Evolutionary conservation across 1,139 yeast genomes (phyloP).

Genomic region (Geotrichum carabidarum): DNA sequence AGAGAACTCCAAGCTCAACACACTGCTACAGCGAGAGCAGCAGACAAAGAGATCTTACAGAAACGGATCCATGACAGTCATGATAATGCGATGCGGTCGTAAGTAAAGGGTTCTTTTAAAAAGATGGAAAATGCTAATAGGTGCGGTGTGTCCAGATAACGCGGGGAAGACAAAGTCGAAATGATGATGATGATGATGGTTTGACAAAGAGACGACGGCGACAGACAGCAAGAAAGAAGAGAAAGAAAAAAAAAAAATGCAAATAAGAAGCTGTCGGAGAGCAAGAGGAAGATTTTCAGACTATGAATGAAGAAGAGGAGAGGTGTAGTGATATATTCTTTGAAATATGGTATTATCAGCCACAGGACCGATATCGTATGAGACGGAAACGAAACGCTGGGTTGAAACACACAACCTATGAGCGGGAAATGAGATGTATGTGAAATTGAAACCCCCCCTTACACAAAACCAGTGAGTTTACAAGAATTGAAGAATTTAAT

Average conservation of each 20-base stretch:
- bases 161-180: not conserved
- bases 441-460: too few species aligned
- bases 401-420: too few species aligned
- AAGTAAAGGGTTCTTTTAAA: not conserved
- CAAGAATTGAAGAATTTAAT: too few species aligned
- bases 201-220: not conserved
- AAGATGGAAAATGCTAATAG: not conserved
- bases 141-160: not conserved
- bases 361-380: too few species aligned
- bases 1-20: not conserved
- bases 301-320: too few species aligned
- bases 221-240: not conserved
- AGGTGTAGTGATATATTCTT: too few species aligned
- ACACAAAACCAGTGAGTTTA: too few species aligned
- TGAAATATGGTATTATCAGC: too few species aligned
- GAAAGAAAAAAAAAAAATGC: not conserved
- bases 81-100: not conserved
- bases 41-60: not conserved
- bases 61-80: slow-evolving; percentile 5
- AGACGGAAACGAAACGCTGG: too few species aligned
- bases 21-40: too few species aligned
- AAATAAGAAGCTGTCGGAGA: not conserved
- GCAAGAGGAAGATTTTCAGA: too few species aligned
- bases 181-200: not conserved
- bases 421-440: too few species aligned